These are phyloP conservation scores for Macrolepiota fuliginosa DNA, from an alignment of 768 basidiomycete genomes.

Conservation along the genomic window DNA sequence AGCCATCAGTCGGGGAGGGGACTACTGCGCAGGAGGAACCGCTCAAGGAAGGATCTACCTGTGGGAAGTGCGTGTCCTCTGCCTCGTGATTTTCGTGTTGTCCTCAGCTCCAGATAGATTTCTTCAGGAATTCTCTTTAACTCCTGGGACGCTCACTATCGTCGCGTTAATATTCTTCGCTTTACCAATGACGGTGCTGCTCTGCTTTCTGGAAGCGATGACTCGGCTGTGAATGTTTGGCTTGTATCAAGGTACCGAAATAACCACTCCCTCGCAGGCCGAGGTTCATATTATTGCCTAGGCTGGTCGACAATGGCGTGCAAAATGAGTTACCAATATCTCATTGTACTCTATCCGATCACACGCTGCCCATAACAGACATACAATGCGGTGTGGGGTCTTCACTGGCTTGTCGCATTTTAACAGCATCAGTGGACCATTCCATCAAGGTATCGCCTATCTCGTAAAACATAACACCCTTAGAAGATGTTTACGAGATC, in stretches of 20 bases:
- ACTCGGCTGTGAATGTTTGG: slow-evolving; percentile 89
- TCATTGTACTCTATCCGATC: slow-evolving; percentile 81
- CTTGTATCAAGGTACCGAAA: slow-evolving; percentile 72
- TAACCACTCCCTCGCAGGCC: slow-evolving; percentile 17
- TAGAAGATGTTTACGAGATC: slow-evolving; percentile 8
- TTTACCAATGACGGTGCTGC: slow-evolving; percentile 83
- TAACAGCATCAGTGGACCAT: slow-evolving; percentile 85
- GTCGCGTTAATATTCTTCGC: slow-evolving; percentile 75
- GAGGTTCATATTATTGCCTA: slow-evolving; percentile 27
- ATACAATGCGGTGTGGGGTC: slow-evolving; percentile 75
- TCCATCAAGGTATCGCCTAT: slow-evolving; percentile 72
- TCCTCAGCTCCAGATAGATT: slow-evolving; percentile 44
- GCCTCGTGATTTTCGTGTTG: background rate
- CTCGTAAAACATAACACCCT: slow-evolving; percentile 9
- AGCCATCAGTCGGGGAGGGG: slow-evolving; percentile 67
- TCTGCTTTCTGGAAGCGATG: slow-evolving; percentile 85
- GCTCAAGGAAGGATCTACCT: slow-evolving; percentile 86
- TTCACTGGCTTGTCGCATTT: slow-evolving; percentile 73
- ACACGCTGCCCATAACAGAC: slow-evolving; percentile 87
- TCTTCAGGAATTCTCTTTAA: slow-evolving; percentile 92
- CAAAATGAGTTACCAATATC: slow-evolving; percentile 77
- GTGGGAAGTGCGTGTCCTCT: slow-evolving; percentile 77
- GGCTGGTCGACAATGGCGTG: slow-evolving; percentile 72
- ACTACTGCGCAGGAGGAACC: slow-evolving; percentile 86
- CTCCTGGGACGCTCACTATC: slow-evolving; percentile 95